Base-by-base conservation (phyloP, 805 yeast genomes). In the Lachancea sp. region DNA sequence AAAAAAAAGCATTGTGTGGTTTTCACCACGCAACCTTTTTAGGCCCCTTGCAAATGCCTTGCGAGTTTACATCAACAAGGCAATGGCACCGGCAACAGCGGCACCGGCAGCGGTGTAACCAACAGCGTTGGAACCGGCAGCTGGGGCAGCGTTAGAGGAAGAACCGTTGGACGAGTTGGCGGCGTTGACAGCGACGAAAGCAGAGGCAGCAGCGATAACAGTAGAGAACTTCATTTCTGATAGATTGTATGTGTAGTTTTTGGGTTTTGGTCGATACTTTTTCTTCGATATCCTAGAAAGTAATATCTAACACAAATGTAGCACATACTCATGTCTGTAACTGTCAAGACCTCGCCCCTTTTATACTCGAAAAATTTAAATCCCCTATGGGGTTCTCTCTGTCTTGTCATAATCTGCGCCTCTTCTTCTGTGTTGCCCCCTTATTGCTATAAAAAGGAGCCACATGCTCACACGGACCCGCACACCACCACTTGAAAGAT, bases 71-170 rank as follows among this genome's bases (percentile, higher is more conserved):
- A 58, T 46, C 49, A 59, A 48, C 38, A 57, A 50, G 39, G 62
- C 63, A 33, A 53, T 49, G 36, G 59, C 60, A 49, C 64, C 64
- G 22, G 63, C 63, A 4, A 56, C 52, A 16, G 57, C 63, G 17
- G 59, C 63, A 48, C 62, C 63, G 8, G 50, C 49, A 27, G 54
- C 48, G 45, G 47, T 38, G 33, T 42, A 41, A 18, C 50, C 50
- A 32, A 54, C 51, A 42, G 51, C 53, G 27, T 46, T 41, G 30
- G 53, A 50, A 38, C 52, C 55, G 9, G 46, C 41, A 13, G 49
- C 49, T 16, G 41, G 55, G 41, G 55, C 56, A 37, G 31, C 50
- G 38, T 49, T 50, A 11, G 49, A 34, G 35, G 56, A 56, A 34
- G 51, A 50, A 41, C 47, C 46, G 32, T 54, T 38, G 19, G 51